Percentiles rank a stretch among this genome's conserved stretches.
phyloP scores from a whole-genome alignment of 2,329 filamentous ascomycete genomes.

The Curvularia sp. region DNA sequence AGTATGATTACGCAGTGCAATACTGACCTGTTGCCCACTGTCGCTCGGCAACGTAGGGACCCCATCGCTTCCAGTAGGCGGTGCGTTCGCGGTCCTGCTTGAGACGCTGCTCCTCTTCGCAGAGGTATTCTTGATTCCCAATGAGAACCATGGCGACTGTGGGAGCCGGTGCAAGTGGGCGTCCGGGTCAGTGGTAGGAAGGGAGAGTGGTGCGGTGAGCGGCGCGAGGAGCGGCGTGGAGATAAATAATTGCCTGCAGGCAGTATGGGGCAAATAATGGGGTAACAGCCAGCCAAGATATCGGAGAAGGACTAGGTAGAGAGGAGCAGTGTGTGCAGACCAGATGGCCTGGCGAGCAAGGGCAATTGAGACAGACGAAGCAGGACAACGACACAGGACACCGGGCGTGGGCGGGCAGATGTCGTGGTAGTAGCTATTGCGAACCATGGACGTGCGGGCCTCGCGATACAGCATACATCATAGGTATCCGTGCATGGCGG shows the following conservation, averaged over 20 bases:
- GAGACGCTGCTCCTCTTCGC: constrained; percentile 88
- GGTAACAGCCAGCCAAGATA: constrained; percentile 27
- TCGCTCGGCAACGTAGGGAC: constrained; percentile 88
- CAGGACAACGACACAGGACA: constrained; percentile 2
- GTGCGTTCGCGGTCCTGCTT: constrained; percentile 81
- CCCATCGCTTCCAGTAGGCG: constrained; percentile 99
- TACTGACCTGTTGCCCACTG: constrained; percentile 89
- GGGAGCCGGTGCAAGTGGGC: constrained; percentile 17
- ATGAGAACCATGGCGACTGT: constrained; percentile 77
- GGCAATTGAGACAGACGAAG: constrained; percentile 14
- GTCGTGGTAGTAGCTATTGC: constrained; percentile 28
- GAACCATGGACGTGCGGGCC: constrained; percentile 39
- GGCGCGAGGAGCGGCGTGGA: constrained; percentile 34
- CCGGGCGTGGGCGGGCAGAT: constrained; percentile 29
- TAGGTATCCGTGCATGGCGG: constrained; percentile 31
- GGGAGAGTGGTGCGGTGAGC: constrained; percentile 21
- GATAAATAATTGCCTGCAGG: constrained; percentile 28
- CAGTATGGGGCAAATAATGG: constrained; percentile 29
- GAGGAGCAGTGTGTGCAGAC: constrained; percentile 8
- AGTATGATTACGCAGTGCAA: not conserved
- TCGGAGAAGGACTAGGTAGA: constrained; percentile 14
- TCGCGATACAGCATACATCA: constrained; percentile 44
- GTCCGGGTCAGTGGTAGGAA: constrained; percentile 12
- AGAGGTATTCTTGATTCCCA: constrained; percentile 85
- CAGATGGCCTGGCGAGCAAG: constrained; percentile 13